These are phyloP conservation scores for Blastocystis sp. DNA, from an alignment of 352 stramenopile species.

Conservation along the genomic window DNA sequence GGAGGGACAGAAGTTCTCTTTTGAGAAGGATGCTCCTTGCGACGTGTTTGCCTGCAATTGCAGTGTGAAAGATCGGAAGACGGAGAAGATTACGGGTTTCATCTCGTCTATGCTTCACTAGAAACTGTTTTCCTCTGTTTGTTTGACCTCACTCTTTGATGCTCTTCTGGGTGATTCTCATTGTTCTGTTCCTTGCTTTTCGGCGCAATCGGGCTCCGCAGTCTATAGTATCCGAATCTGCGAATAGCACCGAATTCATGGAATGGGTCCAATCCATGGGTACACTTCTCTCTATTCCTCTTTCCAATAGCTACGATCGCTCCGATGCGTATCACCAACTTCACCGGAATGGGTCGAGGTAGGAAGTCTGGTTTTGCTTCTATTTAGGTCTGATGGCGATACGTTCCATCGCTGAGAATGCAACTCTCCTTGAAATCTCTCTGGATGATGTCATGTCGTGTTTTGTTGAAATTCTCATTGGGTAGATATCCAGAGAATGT, in stretches of 20 bases:
- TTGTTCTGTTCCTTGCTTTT: background rate
- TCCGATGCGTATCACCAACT: background rate
- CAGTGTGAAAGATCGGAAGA: background rate
- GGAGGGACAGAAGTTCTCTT: conserved; percentile 2
- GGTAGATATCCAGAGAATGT: conserved; percentile 6
- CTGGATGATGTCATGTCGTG: conserved; percentile 26
- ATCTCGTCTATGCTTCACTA: background rate
- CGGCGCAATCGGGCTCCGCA: too few species aligned
- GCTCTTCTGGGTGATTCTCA: background rate
- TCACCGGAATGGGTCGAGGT: conserved; percentile 7
- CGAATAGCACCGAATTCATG: background rate
- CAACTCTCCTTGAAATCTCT: background rate
- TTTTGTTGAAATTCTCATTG: background rate
- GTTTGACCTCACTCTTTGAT: too few species aligned
- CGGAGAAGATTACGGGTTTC: background rate
- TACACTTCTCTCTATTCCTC: background rate
- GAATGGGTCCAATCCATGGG: background rate
- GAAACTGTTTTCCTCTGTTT: too few species aligned
- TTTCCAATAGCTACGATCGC: background rate
- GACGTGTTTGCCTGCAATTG: background rate
- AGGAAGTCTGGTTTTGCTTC: background rate
- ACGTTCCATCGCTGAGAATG: background rate
- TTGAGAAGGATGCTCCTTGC: conserved; percentile 11
- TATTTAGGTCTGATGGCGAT: conserved; percentile 9
- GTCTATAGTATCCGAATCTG: background rate